Evolutionary conservation across 2,329 filamentous ascomycete species (phyloP), one percentile per base, ranked within the genome.

Genomic region (Trichoderma asperellum): DNA sequence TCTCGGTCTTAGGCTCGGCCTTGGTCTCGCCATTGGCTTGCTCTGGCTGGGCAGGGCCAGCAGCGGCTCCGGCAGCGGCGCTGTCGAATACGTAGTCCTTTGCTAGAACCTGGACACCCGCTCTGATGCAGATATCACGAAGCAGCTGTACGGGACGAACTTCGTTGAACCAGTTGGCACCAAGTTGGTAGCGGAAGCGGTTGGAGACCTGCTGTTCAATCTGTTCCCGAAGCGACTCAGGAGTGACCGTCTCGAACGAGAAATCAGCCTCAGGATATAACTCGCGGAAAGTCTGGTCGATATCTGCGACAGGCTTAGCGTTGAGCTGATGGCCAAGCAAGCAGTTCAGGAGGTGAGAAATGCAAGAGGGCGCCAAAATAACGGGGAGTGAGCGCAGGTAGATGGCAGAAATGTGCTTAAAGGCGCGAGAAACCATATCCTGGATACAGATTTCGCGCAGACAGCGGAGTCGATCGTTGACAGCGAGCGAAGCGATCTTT

Each of bases 371-470:
- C n/a, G 91, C 89, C 72, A 98, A 90, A 16, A 92, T 89, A 72
- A 91, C 86, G 27, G 96, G 93, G 24, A 97, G 82, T 72, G 92
- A 88, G 72, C 91, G 90, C 71, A 99, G 85, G 79, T 96, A 92
- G 74, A 87, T 87, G 78, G 93, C 90, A 69, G 91, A 87, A 72
- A 96, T 85, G 81, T 99, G 95, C 87, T 99, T 99, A 87, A 98
- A 97, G 5, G 92, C 90, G 83, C 96, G 90, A n/a, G 92, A 87
- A 73, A 98, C 87, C 91, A 98, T 98, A 80, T 99, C 96, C 78
- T 97, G 95, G 53, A 93, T 81, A 71, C 91, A 88, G 47, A 99
- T 87, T 68, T 89, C 88, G 72, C 88, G 89, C 74, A 99, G 85
- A 71, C 94, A 94, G 74, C 90, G 84, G 29, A 98, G 85, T 71